Evolutionary conservation across 495 filamentous ascomycete species (phyloP).

Genomic region (Lasiosphaeris hirsuta): DNA sequence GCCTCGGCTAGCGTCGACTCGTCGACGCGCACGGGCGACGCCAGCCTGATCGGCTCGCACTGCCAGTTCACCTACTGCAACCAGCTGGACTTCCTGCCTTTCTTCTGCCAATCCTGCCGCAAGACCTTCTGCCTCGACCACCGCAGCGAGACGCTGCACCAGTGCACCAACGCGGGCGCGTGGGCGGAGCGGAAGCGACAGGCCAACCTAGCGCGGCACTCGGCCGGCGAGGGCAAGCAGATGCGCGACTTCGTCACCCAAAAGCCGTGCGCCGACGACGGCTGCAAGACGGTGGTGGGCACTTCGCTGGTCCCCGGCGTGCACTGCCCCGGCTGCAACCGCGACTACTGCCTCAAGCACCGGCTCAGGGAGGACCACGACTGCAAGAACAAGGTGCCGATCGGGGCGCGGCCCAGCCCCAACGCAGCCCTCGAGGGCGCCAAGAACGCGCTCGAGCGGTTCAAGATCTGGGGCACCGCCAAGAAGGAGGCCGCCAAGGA

Average conservation of each 20-base stretch:
- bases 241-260: constrained; percentile 43
- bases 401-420: constrained; percentile 56
- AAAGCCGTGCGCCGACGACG: constrained; percentile 62
- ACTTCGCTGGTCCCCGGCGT: constrained; percentile 75
- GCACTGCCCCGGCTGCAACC: constrained; percentile 74
- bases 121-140: constrained; percentile 93
- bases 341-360: constrained; percentile 89
- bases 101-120: constrained; percentile 83
- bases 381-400: constrained; percentile 63
- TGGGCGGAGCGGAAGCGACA: constrained; percentile 72
- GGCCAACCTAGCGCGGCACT: constrained; percentile 47
- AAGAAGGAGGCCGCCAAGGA: constrained; percentile 43
- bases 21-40: constrained; percentile 60
- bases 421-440: constrained; percentile 55
- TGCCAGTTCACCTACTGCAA: constrained; percentile 90
- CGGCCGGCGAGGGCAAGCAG: constrained; percentile 41
- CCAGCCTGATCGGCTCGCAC: constrained; percentile 81
- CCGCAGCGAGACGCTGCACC: constrained; percentile 80
- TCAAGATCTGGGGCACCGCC: constrained; percentile 52
- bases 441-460: constrained; percentile 63
- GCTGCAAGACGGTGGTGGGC: constrained; percentile 83
- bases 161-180: constrained; percentile 75
- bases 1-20: constrained; percentile 51
- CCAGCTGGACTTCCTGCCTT: constrained; percentile 94
- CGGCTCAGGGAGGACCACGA: constrained; percentile 84